Evolutionary conservation across 768 basidiomycete species (phyloP), one percentile per base, ranked within the genome.

Genomic region (Boletus reticuloceps): DNA sequence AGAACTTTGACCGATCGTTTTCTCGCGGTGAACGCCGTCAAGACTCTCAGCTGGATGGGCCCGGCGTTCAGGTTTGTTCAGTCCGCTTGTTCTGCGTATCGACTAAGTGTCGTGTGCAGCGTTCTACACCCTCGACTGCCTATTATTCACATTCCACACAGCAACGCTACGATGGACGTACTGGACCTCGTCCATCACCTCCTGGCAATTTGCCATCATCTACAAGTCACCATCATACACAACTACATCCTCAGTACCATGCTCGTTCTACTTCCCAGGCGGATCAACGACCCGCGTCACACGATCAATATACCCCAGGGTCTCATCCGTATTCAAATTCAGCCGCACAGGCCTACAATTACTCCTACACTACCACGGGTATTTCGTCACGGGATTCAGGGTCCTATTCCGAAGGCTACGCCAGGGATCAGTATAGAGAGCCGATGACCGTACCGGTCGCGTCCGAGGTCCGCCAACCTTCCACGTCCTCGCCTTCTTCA

Each of bases 11-110:
- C 40, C 64, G 60, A 54, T 58, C 69, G 11, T 61, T 51, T 59
- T 47, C 63, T 37, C 67, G 66, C 45, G 56, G 59, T 36, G 62
- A 67, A 41, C 53, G 64, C 58, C 65, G 58, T 56, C 63, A 50
- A 43, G 69, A 66, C 50, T 22, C 65, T 58, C 54, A 54, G 11
- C 50, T 68, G 41, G 56, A 64, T 42, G 67, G 69, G 11, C 71
- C 71, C 22, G 66, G 67, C 38, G 58, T 72, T 47, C 71, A 73
- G 65, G 70, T 72, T 37, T 55, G 46, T 37, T n/a, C 34, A 16
- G 20, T 49, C 36, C 40, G 7, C 47, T 42, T 25, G 22, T 47
- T 22, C 46, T 17, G 38, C 45, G 9, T 39, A 34, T 29, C 13
- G 22, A 51, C 54, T 59, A 50, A 63, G 13, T 29, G 27, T 36